Evolutionary conservation across 768 basidiomycete species (phyloP), one percentile per base, ranked within the genome.

Genomic region (Boletellus sp.): DNA sequence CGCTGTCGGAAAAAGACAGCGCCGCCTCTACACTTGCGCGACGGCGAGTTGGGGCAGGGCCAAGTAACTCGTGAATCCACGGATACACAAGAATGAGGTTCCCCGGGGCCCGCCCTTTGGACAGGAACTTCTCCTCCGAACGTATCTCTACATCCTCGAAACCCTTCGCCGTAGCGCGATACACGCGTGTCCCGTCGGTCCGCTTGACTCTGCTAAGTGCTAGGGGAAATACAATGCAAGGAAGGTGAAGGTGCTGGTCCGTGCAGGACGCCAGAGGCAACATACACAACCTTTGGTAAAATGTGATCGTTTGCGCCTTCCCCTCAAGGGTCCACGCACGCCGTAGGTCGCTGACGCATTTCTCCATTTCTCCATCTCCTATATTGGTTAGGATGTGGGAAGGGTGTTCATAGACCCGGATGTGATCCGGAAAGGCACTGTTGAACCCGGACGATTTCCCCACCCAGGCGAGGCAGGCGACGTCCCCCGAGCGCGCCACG

Each of bases 401-500:
- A 0, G 47, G 23, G 5, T 36, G 37, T 34, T 47, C 43, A 16
- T 61, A 61, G 15, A 51, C 60, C 4, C 20, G 37, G 38, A 62
- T 51, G 10, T 53, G 43, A 17, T 51, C 44, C 4, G 61, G 61
- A 48, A 62, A 54, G 13, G 58, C 23, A 3, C 55, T 62, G 35
- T 62, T 62, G 51, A 54, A 62, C 41, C 45, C 15, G 47, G 58
- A 63, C 13, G 61, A 51, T 16, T 17, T 40, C 0, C 61, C 61
- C 10, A 42, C 36, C 61, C 61, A 62, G 5, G 58, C 24, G 35
- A 62, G 50, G 32, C 57, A 60, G 13, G 47, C n/a, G 13, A 63
- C 28, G 22, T 63, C 61, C 0, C 57, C 58, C 26, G 54, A 60
- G 13, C 43, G 38, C n/a, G 54, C 52, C 5, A 62, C 48, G 38